phyloP scores from a whole-genome alignment of 225 moss, liverwort and hornwort species.

The Sphagnum tenellum region DNA sequence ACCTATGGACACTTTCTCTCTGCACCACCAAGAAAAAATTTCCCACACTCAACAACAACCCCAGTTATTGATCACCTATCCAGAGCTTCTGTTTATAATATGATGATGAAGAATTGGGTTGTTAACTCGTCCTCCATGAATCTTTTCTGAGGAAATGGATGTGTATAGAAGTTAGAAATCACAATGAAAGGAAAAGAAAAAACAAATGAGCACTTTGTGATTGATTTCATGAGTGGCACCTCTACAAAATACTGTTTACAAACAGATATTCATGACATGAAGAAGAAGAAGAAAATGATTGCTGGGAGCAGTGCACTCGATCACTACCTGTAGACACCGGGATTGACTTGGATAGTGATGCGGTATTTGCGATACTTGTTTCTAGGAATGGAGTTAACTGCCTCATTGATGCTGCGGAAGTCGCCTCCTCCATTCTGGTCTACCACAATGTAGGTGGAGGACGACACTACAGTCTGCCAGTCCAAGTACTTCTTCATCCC shows the following conservation, averaged over 20 bases:
- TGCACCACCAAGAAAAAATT: slow-evolving; percentile 4
- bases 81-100: too few relatives aligned
- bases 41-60: background rate
- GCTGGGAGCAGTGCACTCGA: too few relatives aligned
- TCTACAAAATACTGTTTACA: too few relatives aligned
- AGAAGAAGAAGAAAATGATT: too few relatives aligned
- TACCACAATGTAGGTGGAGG: slow-evolving; percentile 8
- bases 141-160: too few relatives aligned
- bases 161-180: too few relatives aligned
- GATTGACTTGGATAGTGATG: slow-evolving; percentile 12
- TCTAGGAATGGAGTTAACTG: slow-evolving; percentile 11
- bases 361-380: slow-evolving; percentile 8
- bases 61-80: background rate
- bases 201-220: too few relatives aligned
- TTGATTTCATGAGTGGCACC: too few relatives aligned
- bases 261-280: too few relatives aligned
- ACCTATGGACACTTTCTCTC: slow-evolving; percentile 34
- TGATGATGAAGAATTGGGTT: too few relatives aligned
- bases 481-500: slow-evolving; percentile 1
- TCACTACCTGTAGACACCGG: slow-evolving; percentile 15
- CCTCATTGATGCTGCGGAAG: slow-evolving; percentile 10
- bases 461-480: slow-evolving; percentile 3
- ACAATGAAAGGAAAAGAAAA: too few relatives aligned
- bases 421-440: slow-evolving; percentile 14
- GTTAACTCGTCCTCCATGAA: too few relatives aligned